Percentiles rank a stretch among this genome's conserved stretches.
Evolutionary conservation across 83 land plant species (phyloP).

Genomic region (Diphasiastrum complanatum): DNA sequence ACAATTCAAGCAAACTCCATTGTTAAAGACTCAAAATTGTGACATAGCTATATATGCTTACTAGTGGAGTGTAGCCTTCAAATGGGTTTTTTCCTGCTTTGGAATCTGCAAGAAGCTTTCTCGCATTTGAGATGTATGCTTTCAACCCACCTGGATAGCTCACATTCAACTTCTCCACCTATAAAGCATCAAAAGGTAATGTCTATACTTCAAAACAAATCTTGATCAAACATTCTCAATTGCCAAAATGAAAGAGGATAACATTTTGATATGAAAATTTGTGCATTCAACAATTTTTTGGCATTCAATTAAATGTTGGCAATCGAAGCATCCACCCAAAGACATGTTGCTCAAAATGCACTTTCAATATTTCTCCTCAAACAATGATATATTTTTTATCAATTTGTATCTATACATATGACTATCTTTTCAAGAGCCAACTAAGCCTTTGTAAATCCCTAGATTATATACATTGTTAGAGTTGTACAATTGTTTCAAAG

Average conservation of each 20-base stretch:
- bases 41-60: too few species aligned
- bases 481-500: too few species aligned
- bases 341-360: too few species aligned
- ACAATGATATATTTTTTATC: too few species aligned
- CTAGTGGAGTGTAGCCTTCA: constrained; percentile 87
- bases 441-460: too few species aligned
- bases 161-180: constrained; percentile 52
- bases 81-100: constrained; percentile 88
- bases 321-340: background rate
- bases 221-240: background rate
- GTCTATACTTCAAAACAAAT: background rate
- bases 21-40: too few species aligned
- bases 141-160: constrained; percentile 88
- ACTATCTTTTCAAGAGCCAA: too few species aligned
- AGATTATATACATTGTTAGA: too few species aligned
- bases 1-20: too few species aligned
- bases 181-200: background rate
- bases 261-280: background rate
- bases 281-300: background rate
- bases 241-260: background rate
- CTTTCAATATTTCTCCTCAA: too few species aligned
- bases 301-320: too few species aligned
- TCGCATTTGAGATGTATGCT: constrained; percentile 74
- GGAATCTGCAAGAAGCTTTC: constrained; percentile 74
- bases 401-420: too few species aligned